Evolutionary conservation across 2,329 filamentous ascomycete genomes (phyloP).

Genomic region (Neofusicoccum umdonicola): DNA sequence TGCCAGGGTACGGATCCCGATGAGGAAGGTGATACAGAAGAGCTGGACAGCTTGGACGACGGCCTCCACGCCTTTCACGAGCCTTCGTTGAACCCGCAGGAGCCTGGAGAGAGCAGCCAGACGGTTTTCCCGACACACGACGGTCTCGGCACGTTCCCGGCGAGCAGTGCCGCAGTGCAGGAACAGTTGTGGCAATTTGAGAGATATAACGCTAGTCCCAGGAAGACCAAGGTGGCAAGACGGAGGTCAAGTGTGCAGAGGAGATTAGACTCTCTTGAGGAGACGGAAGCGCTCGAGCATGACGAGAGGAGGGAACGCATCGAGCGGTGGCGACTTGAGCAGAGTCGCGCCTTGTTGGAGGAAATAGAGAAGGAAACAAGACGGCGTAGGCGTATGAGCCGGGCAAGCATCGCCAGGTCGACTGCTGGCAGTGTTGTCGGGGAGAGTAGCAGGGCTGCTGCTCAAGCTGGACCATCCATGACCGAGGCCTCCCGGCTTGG

Average conservation of each 20-base stretch:
- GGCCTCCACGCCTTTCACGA: slow-evolving; percentile 86
- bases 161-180: slow-evolving; percentile 59
- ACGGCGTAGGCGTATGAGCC: slow-evolving; percentile 61
- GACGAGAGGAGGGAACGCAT: slow-evolving; percentile 77
- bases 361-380: slow-evolving; percentile 86
- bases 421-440: not conserved
- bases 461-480: slow-evolving; percentile 30
- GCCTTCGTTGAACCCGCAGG: slow-evolving; percentile 34
- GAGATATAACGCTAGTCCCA: slow-evolving; percentile 70
- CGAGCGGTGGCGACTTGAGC: slow-evolving; percentile 87
- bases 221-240: slow-evolving; percentile 47
- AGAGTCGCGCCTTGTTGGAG: slow-evolving; percentile 79
- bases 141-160: slow-evolving; percentile 81
- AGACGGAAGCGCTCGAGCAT: slow-evolving; percentile 56
- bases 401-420: slow-evolving; percentile 46
- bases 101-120: slow-evolving; percentile 55
- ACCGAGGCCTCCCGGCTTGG: slow-evolving; percentile 25
- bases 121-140: slow-evolving; percentile 88
- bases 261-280: slow-evolving; percentile 55
- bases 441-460: slow-evolving; percentile 6
- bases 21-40: slow-evolving; percentile 64
- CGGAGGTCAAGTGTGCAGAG: slow-evolving; percentile 58
- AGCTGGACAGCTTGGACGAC: slow-evolving; percentile 90
- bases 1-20: slow-evolving; percentile 43
- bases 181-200: slow-evolving; percentile 90